Evolutionary conservation across 1,139 yeast genomes (phyloP).

Genomic region (Protomyces macrosporus): DNA sequence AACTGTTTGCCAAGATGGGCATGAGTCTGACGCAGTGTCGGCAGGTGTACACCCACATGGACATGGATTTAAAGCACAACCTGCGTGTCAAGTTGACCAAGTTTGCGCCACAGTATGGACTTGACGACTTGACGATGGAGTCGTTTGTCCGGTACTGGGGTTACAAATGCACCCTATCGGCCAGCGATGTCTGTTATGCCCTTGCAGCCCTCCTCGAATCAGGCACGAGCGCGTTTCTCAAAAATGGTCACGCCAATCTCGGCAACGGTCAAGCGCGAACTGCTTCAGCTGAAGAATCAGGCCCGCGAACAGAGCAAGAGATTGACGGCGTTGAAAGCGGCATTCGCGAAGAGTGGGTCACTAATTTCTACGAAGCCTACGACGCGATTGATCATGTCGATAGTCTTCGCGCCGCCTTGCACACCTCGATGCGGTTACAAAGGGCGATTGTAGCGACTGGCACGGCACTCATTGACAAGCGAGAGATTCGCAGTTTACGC

Average conservation of each 20-base stretch:
- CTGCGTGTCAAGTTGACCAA: slow-evolving; percentile 63
- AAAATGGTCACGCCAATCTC: slow-evolving; percentile 24
- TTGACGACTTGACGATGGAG: slow-evolving; percentile 75
- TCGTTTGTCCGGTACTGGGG: slow-evolving; percentile 87
- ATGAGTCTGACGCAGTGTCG: slow-evolving; percentile 80
- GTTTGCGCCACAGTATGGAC: slow-evolving; percentile 68
- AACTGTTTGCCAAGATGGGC: slow-evolving; percentile 94
- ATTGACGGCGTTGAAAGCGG: slow-evolving; percentile 38
- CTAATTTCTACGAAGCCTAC: slow-evolving; percentile 93
- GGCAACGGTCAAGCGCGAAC: slow-evolving; percentile 25
- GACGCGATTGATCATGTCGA: slow-evolving; percentile 75
- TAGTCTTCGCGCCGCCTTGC: slow-evolving; percentile 62
- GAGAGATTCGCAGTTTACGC: slow-evolving; percentile 69
- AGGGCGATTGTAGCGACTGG: slow-evolving; percentile 85
- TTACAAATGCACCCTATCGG: slow-evolving; percentile 77
- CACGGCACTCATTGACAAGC: slow-evolving; percentile 77
- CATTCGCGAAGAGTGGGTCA: slow-evolving; percentile 62
- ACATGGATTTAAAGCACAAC: slow-evolving; percentile 67
- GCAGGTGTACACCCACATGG: slow-evolving; percentile 91
- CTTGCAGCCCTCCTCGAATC: slow-evolving; percentile 73
- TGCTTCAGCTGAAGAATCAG: background rate
- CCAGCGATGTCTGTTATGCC: slow-evolving; percentile 90
- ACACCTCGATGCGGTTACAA: slow-evolving; percentile 75
- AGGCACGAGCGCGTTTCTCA: slow-evolving; percentile 32
- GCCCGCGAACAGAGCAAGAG: slow-evolving; percentile 26